phyloP scores from a whole-genome alignment of 805 yeast species.

The Barnettozyma sucrosica region DNA sequence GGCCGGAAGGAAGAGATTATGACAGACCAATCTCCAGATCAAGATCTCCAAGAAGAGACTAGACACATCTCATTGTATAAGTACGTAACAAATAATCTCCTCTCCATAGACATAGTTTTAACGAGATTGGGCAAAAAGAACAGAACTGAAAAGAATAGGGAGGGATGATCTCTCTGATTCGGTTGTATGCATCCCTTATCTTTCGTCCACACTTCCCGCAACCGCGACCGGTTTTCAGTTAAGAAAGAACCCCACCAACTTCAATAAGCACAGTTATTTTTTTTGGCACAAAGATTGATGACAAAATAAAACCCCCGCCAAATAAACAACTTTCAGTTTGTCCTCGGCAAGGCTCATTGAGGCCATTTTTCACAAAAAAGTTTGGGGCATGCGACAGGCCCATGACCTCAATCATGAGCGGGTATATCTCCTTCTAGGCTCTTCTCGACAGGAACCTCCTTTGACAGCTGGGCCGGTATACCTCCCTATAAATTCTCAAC shows the following conservation, averaged over 20 bases:
- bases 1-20: conserved; percentile 13
- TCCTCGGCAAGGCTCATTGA: background rate
- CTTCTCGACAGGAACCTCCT: background rate
- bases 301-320: background rate
- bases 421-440: background rate
- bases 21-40: conserved; percentile 25
- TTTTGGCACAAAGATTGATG: background rate
- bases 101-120: too few species aligned
- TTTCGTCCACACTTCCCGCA: too few species aligned
- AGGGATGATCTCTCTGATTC: too few species aligned
- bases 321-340: background rate
- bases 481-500: background rate
- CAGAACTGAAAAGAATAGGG: too few species aligned
- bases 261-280: too few species aligned
- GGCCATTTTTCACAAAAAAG: background rate
- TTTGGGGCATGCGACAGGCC: background rate
- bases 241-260: too few species aligned
- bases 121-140: too few species aligned
- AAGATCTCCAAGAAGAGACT: conserved; percentile 28
- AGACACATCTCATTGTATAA: background rate
- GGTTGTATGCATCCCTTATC: too few species aligned
- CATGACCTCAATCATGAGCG: background rate
- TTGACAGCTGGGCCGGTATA: background rate
- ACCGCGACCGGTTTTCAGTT: too few species aligned
- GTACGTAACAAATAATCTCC: background rate